Base-by-base conservation (phyloP, 2,329 filamentous ascomycete genomes). In the Lizonia empirigonia region DNA sequence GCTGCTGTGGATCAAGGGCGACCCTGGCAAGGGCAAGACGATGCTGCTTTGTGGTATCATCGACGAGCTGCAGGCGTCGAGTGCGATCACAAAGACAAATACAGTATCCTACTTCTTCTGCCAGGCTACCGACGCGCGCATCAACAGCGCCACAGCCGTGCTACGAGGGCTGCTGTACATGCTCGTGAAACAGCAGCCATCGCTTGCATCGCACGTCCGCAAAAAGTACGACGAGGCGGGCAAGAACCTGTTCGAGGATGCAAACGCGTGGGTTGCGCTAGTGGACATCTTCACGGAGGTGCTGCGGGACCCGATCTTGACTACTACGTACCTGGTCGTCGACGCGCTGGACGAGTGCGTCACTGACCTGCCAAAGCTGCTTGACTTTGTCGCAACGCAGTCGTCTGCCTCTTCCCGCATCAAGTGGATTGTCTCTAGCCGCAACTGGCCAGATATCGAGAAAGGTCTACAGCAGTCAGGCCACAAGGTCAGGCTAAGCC, bases 141-240 rank as follows among this genome's bases (percentile, higher is more conserved):
- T 50, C 23, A 78, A 77, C 51, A 76, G 59, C 37, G 74, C 74
- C 0, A 68, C 58, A 0, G 66, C 76, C 1, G 72, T 80, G 0
- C 55, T 82, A 1, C 71, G 75, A 0, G 76, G 79, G 0, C 64
- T 82, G 0, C 65, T 81, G 0, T 78, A 71, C 32, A 24, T 74
- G 9, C 64, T 83, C 0, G 41, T 75, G 1, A 33, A 48, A 0
- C 60, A 76, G 37, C 27, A 54, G 7, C 50, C 35, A 8, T 38
- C 34, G 10, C 53, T 59, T 33, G 26, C 15, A 9, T 5, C 7
- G 16, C 46, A 59, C 15, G 18, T 59, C 7, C 50, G 47, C 3
- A 49, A 50, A 15, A 50, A 41, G 36, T 16, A 51, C 37, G 40
- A 56, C 12, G 2, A 13, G 2, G 37, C 39, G 1, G 47, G 50